Conservation (phyloP, 2,329 filamentous ascomycete species). For the Diplodia seriata region DNA sequence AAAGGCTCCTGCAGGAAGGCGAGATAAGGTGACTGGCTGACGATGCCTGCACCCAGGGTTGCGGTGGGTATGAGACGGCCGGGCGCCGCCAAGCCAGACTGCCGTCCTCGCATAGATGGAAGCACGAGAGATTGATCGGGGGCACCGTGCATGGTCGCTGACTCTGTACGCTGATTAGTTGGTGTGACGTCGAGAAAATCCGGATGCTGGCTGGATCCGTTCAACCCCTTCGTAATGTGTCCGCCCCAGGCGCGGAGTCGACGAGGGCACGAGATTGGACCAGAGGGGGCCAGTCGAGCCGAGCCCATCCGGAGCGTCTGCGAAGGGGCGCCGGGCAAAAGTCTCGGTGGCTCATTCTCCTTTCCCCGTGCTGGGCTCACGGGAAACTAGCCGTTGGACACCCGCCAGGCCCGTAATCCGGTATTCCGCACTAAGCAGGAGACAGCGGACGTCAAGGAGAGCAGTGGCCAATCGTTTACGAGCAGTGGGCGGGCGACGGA, state of each 20-base stretch:
- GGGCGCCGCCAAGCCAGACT: slow-evolving; percentile 27
- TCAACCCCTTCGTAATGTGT: slow-evolving; percentile 32
- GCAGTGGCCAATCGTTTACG: slow-evolving; percentile 28
- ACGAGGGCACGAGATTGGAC: slow-evolving; percentile 24
- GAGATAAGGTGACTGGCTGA: slow-evolving; percentile 59
- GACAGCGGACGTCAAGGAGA: slow-evolving; percentile 12
- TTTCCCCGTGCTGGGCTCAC: slow-evolving; percentile 21
- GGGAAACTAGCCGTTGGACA: slow-evolving; percentile 29
- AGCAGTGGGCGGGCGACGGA: slow-evolving; percentile 24
- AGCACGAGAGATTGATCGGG: slow-evolving; percentile 32
- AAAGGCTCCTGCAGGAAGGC: slow-evolving; percentile 49
- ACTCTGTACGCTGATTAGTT: slow-evolving; percentile 33
- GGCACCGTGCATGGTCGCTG: slow-evolving; percentile 25
- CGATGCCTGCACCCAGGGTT: slow-evolving; percentile 43
- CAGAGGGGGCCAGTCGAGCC: slow-evolving; percentile 30
- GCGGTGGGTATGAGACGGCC: slow-evolving; percentile 38
- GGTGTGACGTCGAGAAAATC: slow-evolving; percentile 32
- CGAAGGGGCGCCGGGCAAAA: slow-evolving; percentile 34
- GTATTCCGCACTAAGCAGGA: slow-evolving; percentile 30
- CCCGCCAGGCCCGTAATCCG: slow-evolving; percentile 24
- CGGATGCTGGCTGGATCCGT: slow-evolving; percentile 32
- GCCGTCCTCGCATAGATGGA: slow-evolving; percentile 33
- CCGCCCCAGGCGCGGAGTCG: slow-evolving; percentile 24
- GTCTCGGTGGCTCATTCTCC: slow-evolving; percentile 29
- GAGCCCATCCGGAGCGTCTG: slow-evolving; percentile 32